Conservation (phyloP, 768 basidiomycete genomes). For the Clitopilus passeckerianus region DNA sequence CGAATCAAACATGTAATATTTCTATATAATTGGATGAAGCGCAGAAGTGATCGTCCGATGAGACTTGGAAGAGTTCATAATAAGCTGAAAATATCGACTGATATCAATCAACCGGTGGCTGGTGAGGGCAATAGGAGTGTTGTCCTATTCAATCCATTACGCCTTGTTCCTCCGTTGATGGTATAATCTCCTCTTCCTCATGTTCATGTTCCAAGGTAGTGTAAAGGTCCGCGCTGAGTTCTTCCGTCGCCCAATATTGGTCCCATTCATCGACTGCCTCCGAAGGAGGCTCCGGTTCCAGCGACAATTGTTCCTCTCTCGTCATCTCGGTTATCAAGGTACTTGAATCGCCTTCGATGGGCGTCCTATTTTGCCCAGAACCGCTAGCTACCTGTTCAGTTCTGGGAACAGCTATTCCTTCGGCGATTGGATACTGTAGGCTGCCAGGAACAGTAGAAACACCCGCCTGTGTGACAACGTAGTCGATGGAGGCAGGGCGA, state of each 20-base stretch:
- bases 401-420: background rate
- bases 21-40: conserved; percentile 11
- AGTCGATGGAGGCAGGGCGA: conserved; percentile 62
- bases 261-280: conserved; percentile 40
- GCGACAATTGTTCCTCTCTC: background rate
- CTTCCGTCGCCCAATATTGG: conserved; percentile 35
- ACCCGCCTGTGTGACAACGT: conserved; percentile 62
- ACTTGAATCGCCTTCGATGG: background rate
- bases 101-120: too few relatives aligned
- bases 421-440: background rate
- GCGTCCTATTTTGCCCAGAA: background rate
- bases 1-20: conserved; percentile 13
- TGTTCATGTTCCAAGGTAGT: conserved; percentile 11
- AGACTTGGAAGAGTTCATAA: too few relatives aligned
- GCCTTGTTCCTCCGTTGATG: background rate
- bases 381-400: background rate
- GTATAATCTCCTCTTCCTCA: background rate
- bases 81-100: too few relatives aligned
- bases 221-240: conserved; percentile 33
- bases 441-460: conserved; percentile 21
- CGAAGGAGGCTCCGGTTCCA: background rate
- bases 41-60: background rate
- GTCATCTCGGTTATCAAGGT: background rate
- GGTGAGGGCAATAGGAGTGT: too few relatives aligned
- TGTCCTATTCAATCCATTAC: background rate